Evolutionary conservation across 2,329 filamentous ascomycete species (phyloP).

Genomic region (Cordyceps tenuipes): DNA sequence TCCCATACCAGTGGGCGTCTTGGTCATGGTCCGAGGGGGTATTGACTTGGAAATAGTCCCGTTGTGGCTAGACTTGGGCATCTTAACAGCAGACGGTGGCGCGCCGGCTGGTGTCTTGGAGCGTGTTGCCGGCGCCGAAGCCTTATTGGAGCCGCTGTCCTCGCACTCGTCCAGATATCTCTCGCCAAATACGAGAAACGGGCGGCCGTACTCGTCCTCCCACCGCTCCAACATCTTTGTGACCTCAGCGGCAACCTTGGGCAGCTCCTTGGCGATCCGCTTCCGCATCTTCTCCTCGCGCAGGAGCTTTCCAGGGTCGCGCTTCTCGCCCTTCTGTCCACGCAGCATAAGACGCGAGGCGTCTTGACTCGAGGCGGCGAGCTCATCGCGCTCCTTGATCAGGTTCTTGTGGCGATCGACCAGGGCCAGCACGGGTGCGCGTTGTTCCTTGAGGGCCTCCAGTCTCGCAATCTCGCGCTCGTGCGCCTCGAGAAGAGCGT

Average conservation of each 20-base stretch:
- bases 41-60: slow-evolving; percentile 23
- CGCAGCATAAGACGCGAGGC: slow-evolving; percentile 87
- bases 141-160: slow-evolving; percentile 48
- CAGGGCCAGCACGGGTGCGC: slow-evolving; percentile 71
- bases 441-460: slow-evolving; percentile 76
- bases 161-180: slow-evolving; percentile 84
- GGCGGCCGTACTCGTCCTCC: slow-evolving; percentile 89
- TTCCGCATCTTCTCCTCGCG: slow-evolving; percentile 98
- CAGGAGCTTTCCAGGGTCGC: slow-evolving; percentile 87
- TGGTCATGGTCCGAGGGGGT: slow-evolving; percentile 35
- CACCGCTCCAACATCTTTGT: slow-evolving; percentile 73
- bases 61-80: slow-evolving; percentile 25
- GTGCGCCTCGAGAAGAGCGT: slow-evolving; percentile 88
- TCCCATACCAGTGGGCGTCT: slow-evolving; percentile 44
- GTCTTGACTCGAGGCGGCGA: slow-evolving; percentile 87
- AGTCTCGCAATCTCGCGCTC: slow-evolving; percentile 82
- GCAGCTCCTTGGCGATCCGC: slow-evolving; percentile 89
- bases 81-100: slow-evolving; percentile 38
- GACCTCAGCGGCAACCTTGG: slow-evolving; percentile 81
- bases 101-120: slow-evolving; percentile 68
- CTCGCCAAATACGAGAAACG: slow-evolving; percentile 88
- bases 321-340: slow-evolving; percentile 85
- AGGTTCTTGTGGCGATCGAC: slow-evolving; percentile 78
- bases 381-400: slow-evolving; percentile 76
- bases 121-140: slow-evolving; percentile 41